Conservation (phyloP, 2,329 filamentous ascomycete species). For the Stenocarpella maydis region DNA sequence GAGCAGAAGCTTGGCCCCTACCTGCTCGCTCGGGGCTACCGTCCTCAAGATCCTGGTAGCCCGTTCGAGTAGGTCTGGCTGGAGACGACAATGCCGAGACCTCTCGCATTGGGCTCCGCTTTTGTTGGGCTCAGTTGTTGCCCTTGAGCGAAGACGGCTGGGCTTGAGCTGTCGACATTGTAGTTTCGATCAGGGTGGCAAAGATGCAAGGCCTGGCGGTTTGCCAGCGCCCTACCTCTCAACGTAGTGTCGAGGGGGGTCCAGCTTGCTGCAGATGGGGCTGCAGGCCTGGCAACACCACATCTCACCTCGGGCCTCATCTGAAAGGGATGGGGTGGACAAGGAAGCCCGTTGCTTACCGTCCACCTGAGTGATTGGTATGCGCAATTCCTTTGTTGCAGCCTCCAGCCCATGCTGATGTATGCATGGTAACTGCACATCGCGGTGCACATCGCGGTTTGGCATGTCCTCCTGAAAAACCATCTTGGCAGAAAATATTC, state of each 20-base stretch:
- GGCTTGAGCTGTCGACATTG: background rate
- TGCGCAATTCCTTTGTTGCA: too few relatives aligned
- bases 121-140: background rate
- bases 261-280: background rate
- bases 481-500: background rate
- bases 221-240: background rate
- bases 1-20: slow-evolving; percentile 55
- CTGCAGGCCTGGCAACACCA: background rate
- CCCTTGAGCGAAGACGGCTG: background rate
- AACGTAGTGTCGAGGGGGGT: background rate
- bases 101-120: background rate
- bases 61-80: slow-evolving; percentile 54
- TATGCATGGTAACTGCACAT: too few relatives aligned
- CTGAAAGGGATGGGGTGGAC: background rate
- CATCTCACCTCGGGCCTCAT: background rate
- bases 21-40: slow-evolving; percentile 50
- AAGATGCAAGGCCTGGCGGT: background rate
- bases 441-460: background rate
- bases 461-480: background rate
- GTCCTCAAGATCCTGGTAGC: slow-evolving; percentile 52
- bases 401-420: background rate
- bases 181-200: background rate
- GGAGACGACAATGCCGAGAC: background rate
- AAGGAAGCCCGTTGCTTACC: background rate
- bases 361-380: background rate